phyloP scores from a whole-genome alignment of 2,329 filamentous ascomycete genomes.

The Trichoderma semiorbis region DNA sequence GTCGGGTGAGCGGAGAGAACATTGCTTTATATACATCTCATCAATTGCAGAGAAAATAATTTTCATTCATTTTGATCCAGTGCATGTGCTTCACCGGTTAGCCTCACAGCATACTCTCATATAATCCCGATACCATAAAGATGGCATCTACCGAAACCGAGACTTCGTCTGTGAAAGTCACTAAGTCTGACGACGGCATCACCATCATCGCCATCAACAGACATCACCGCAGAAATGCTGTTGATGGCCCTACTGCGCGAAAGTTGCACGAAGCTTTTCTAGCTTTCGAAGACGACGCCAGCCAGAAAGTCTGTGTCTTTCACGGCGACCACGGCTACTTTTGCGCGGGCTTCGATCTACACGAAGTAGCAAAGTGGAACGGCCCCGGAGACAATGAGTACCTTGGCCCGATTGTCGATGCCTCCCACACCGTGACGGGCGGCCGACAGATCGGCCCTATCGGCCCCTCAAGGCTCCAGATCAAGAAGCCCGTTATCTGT shows the following conservation, averaged over 20 bases:
- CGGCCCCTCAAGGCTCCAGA: slow-evolving; percentile 48
- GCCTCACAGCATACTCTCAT: not conserved
- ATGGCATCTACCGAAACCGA: slow-evolving; percentile 15
- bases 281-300: slow-evolving; percentile 45
- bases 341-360: slow-evolving; percentile 52
- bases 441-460: slow-evolving; percentile 40
- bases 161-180: slow-evolving; percentile 21
- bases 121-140: not conserved
- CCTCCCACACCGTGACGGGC: not conserved
- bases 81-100: not conserved
- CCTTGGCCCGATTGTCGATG: slow-evolving; percentile 16
- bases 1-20: not conserved
- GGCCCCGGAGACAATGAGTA: slow-evolving; percentile 10
- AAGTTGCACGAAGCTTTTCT: slow-evolving; percentile 47
- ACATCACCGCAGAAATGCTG: slow-evolving; percentile 48
- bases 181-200: slow-evolving; percentile 39
- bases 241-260: slow-evolving; percentile 46
- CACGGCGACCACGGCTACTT: slow-evolving; percentile 45
- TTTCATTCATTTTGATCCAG: not conserved
- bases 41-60: not conserved
- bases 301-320: slow-evolving; percentile 52
- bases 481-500: slow-evolving; percentile 50
- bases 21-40: not conserved
- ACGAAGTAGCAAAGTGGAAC: slow-evolving; percentile 36
- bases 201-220: slow-evolving; percentile 55